Evolutionary conservation across 352 stramenopile genomes (phyloP).

Genomic region (Saprolegnia diclina): DNA sequence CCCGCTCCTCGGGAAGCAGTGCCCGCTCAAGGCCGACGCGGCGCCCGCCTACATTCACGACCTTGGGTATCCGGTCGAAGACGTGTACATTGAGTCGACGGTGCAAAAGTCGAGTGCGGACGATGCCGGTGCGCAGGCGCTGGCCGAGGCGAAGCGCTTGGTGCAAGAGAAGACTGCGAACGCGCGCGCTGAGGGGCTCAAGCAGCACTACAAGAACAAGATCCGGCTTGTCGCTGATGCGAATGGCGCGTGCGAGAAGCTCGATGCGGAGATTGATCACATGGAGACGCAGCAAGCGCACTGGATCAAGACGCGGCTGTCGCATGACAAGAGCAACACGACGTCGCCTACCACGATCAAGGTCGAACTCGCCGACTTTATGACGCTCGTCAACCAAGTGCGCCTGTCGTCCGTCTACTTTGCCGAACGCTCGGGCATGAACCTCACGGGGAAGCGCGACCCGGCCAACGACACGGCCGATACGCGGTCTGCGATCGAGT

Average conservation of each 20-base stretch:
- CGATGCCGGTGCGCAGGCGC: constrained; percentile 57
- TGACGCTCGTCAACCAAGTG: constrained; percentile 74
- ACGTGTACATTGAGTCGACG: constrained; percentile 70
- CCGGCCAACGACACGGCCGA: constrained; percentile 58
- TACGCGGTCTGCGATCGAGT: constrained; percentile 72
- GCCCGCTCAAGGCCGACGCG: constrained; percentile 82
- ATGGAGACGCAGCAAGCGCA: constrained; percentile 61
- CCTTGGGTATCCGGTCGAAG: constrained; percentile 70
- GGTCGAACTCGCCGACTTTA: constrained; percentile 75
- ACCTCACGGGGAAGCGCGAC: constrained; percentile 74
- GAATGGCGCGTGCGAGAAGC: constrained; percentile 68
- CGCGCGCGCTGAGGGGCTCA: constrained; percentile 54
- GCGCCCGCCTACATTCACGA: constrained; percentile 68
- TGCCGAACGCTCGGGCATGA: constrained; percentile 81
- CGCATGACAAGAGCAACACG: constrained; percentile 17
- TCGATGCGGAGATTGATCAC: constrained; percentile 68
- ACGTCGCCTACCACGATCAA: constrained; percentile 83
- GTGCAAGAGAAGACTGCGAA: constrained; percentile 64
- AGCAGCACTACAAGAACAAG: constrained; percentile 87
- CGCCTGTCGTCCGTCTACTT: constrained; percentile 71
- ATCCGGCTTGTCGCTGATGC: constrained; percentile 74
- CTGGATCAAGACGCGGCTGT: constrained; percentile 69
- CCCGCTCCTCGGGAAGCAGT: constrained; percentile 87
- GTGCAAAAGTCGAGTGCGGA: constrained; percentile 65
- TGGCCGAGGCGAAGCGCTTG: constrained; percentile 65